Evolutionary conservation across 345 rosid genomes (phyloP), one percentile per base, ranked within the genome.

Genomic region (Brassica rapa): DNA sequence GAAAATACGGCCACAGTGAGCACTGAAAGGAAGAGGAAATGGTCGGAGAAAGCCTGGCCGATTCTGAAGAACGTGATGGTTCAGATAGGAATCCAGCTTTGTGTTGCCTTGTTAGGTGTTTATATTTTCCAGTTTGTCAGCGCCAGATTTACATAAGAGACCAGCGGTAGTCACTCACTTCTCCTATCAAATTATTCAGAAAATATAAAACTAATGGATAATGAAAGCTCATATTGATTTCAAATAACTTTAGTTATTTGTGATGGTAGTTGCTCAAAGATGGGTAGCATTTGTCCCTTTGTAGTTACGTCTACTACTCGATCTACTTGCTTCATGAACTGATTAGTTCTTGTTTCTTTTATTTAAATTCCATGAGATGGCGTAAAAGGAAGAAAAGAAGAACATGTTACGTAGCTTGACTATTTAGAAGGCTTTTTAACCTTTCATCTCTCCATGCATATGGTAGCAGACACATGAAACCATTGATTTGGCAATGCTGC

Each of bases 11-110:
- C 51, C 1, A 37, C 49, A 4, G 29, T 71, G 55, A 23, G 71
- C 62, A 27, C 64, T 0, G 76, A 76, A 19, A 68, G 61, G 63
- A 71, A 71, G 61, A 70, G 2, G 35, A 66, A 60, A 12, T 72
- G 84, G 84, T 66, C 66, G 69, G 80, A 71, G 65, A 76, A 71
- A 71, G 80, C 30, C 2, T 81, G 81, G 84, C 81, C 70, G 60
- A 10, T 77, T 1, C 9, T 81, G 61, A 72, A 76, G 56, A 81
- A 81, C 14, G 67, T 73, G 57, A 62, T 73, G 70, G 4, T 81
- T 30, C 84, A 72, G 27, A 72, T 77, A 6, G 84, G 81, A 53
- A 68, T 81, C 70, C 84, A 81, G 63, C 84, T 81, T 0, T 78
- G 84, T 66, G 78, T 81, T 68, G 71, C 73, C 37, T 27, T 76